Evolutionary conservation across 495 filamentous ascomycete species (phyloP).

Genomic region (Podospora comata): DNA sequence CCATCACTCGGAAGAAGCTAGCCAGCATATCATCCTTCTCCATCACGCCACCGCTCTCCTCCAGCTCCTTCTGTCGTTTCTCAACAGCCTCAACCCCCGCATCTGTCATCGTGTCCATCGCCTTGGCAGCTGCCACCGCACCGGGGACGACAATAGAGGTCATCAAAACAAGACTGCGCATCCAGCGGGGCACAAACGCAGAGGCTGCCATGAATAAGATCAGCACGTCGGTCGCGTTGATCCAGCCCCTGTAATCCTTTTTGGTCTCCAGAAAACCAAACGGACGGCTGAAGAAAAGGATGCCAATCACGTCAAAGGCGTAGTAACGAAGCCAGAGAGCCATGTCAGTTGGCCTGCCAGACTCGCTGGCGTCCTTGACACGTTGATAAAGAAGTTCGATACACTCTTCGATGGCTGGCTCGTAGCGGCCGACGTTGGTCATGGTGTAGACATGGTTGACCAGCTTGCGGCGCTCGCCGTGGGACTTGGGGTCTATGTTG

Average conservation of each 20-base stretch:
- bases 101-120: not conserved
- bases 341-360: not conserved
- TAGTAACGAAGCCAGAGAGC: not conserved
- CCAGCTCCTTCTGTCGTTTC: not conserved
- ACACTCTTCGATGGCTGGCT: not conserved
- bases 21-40: slow-evolving; percentile 3
- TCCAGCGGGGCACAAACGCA: not conserved
- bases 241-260: slow-evolving; percentile 7
- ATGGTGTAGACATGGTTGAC: slow-evolving; percentile 10
- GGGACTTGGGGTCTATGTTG: not conserved
- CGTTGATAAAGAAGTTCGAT: not conserved
- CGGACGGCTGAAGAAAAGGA: slow-evolving; percentile 1
- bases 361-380: not conserved
- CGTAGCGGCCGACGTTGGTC: slow-evolving; percentile 7
- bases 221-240: not conserved
- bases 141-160: not conserved
- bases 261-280: not conserved
- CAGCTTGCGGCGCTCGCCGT: not conserved
- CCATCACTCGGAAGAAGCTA: slow-evolving; percentile 5
- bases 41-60: not conserved
- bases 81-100: not conserved
- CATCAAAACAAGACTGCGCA: not conserved
- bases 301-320: slow-evolving; percentile 8
- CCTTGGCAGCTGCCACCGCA: too few relatives aligned
- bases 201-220: not conserved